A percentile compares a stretch with the other conserved stretches of the same genome.
phyloP scores from a whole-genome alignment of 2,329 filamentous ascomycete genomes.

The Penicillium corylophilum region DNA sequence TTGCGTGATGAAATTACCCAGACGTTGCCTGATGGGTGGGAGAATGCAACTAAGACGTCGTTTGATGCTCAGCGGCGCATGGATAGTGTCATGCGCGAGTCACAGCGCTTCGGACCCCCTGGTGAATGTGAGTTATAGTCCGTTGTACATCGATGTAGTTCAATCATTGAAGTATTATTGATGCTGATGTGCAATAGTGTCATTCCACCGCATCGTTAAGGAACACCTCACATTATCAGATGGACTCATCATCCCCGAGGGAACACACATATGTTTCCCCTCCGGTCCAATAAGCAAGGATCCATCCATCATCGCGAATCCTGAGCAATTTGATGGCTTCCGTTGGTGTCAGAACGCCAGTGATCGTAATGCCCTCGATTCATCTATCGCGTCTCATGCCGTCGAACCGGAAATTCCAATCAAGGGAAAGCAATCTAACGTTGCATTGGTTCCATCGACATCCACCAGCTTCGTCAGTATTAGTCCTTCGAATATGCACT shows the following conservation, averaged over 20 bases:
- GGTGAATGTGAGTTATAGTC: conserved; percentile 23
- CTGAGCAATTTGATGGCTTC: conserved; percentile 27
- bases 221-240: conserved; percentile 24
- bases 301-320: conserved; percentile 18
- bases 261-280: conserved; percentile 30
- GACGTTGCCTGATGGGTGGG: conserved; percentile 25
- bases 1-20: conserved; percentile 51
- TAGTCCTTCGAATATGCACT: conserved; percentile 24
- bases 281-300: conserved; percentile 31
- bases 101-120: conserved; percentile 29
- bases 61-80: conserved; percentile 21
- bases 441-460: background rate
- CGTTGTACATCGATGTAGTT: background rate
- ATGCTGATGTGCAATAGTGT: conserved; percentile 18
- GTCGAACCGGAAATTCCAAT: background rate
- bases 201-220: conserved; percentile 29
- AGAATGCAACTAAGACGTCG: conserved; percentile 21
- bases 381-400: too few relatives aligned
- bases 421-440: background rate
- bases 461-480: conserved; percentile 21
- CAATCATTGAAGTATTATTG: background rate
- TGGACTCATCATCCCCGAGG: conserved; percentile 23
- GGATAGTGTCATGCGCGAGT: conserved; percentile 33
- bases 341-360: conserved; percentile 26
- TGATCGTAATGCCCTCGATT: conserved; percentile 9